Evolutionary conservation across 192 early-diverging fungal genomes (phyloP).

Genomic region (Globomyces pollinis-pini): DNA sequence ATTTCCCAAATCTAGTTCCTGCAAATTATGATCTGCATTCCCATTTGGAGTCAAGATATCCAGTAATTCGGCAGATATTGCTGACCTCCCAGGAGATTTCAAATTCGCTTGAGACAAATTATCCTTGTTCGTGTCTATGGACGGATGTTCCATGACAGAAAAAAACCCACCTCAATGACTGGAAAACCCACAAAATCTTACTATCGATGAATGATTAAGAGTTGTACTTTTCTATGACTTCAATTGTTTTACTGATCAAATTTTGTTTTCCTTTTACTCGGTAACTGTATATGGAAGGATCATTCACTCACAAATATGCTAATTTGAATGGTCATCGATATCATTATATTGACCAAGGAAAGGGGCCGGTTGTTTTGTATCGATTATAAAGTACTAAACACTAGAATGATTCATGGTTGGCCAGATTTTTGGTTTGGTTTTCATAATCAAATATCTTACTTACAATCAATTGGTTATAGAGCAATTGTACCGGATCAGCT

Average conservation of each 20-base stretch:
- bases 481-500: constrained; percentile 30
- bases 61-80: background rate
- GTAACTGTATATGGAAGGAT: too few relatives aligned
- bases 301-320: constrained; percentile 22
- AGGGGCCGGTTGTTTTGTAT: background rate
- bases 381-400: background rate
- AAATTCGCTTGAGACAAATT: too few relatives aligned
- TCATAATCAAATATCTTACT: constrained; percentile 21
- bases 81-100: too few relatives aligned
- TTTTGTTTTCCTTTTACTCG: too few relatives aligned
- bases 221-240: too few relatives aligned
- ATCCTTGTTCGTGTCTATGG: too few relatives aligned
- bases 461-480: constrained; percentile 19
- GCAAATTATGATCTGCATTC: constrained; percentile 9
- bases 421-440: constrained; percentile 19
- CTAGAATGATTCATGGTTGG: constrained; percentile 1
- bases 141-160: too few relatives aligned
- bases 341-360: constrained; percentile 12
- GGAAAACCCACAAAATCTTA: too few relatives aligned
- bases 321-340: constrained; percentile 13
- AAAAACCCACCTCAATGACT: too few relatives aligned
- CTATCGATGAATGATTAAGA: too few relatives aligned
- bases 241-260: too few relatives aligned
- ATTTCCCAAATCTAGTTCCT: constrained; percentile 16
- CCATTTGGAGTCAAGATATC: background rate